Percentiles rank a stretch among this genome's conserved stretches.
These are phyloP conservation scores for Podila clonocystis DNA, from an alignment of 192 early-diverging fungal genomes.

Conservation along the genomic window DNA sequence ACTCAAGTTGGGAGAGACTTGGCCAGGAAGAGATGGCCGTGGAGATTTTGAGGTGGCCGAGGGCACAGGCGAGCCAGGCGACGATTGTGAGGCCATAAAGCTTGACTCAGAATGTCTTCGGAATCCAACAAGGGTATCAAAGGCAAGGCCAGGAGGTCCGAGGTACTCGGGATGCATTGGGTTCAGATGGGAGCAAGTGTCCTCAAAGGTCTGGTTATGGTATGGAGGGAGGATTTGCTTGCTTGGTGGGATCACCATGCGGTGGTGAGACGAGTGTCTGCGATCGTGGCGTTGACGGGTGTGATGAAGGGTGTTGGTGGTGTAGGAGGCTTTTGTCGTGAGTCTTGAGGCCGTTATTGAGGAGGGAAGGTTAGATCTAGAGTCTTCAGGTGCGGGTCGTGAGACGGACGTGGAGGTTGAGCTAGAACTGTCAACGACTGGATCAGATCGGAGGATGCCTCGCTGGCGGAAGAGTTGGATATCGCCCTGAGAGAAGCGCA, in stretches of 20 bases:
- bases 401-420: conserved; percentile 1
- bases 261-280: not conserved
- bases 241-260: conserved; percentile 9
- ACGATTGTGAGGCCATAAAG: not conserved
- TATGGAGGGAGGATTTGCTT: conserved; percentile 25
- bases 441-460: conserved; percentile 15
- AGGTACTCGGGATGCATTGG: not conserved
- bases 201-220: conserved; percentile 29
- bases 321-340: conserved; percentile 13
- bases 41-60: not conserved
- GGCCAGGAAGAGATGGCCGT: not conserved
- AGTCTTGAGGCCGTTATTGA: conserved; percentile 1
- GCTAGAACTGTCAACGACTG: not conserved
- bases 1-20: not conserved
- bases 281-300: conserved; percentile 15
- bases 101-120: conserved; percentile 12
- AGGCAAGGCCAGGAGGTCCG: not conserved
- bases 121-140: not conserved
- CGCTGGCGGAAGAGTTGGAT: conserved; percentile 24
- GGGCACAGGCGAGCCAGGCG: not conserved
- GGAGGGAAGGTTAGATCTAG: not conserved
- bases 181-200: conserved; percentile 43
- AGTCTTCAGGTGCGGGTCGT: not conserved
- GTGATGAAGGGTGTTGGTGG: conserved; percentile 11
- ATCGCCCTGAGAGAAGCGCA: conserved; percentile 19